Base-by-base conservation (phyloP, 179 eudicot genomes). In the Carnegiea gigantea region DNA sequence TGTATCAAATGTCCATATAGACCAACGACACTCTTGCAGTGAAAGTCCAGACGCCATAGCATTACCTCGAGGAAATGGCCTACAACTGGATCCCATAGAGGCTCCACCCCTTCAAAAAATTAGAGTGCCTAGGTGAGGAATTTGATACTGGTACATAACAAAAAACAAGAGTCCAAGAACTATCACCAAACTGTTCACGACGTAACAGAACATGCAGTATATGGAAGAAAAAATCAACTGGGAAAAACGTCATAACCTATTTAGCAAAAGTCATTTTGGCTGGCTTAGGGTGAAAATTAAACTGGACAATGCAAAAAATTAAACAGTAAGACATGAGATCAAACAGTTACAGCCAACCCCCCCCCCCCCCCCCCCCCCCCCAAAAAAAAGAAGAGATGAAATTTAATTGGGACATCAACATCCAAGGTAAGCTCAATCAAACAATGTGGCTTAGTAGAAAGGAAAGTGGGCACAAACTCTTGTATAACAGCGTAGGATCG, bases 61-160 rank as follows among this genome's bases (percentile, higher is more conserved):
- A 74, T 84, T 86, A 96, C 99, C 99, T 96, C 97, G 57, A 96
- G 89, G 81, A 96, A 94, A 86, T 96, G 97, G 80, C 92, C 88
- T 70, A 90, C 86, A 36, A 93, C 89, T 80, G 92, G 95, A 87
- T 93, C 92, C 99, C 99, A 96, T 76, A 96, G 82, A 86, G 97
- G 96, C 88, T 94, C 95, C 87, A 95, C 98, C 79, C 99, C 99
- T 96, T 87, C 76, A 83, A 86, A 15, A 75, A 40, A 79, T 24
- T 24, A 6, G 70, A 49, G 20, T 76, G 33, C 33, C 70, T 28
- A 57, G 15, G 26, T 70, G 46, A 57, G 30, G 72, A 75, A 82
- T 49, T 48, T 26, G 40, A 21, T 49, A 17, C 28, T 10, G 73
- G n/a, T 51, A 82, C 51, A 36, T 33, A 12, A 59, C 70, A 80